Conservation (phyloP, 345 rosid genomes). For the Euphorbia pulcherrima region DNA sequence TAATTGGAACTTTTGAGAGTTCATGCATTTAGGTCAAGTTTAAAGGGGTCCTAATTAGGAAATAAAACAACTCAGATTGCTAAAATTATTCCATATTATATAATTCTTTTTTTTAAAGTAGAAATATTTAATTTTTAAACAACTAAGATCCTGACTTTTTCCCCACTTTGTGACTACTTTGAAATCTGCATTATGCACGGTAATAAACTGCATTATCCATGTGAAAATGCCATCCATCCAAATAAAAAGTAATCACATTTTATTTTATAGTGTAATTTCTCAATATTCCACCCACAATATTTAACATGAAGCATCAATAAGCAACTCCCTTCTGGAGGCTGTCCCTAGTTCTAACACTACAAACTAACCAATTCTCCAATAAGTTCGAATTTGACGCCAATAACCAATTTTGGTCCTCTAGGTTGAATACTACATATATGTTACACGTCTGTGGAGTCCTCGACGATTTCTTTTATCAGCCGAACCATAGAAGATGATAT, state of each 20-base stretch:
- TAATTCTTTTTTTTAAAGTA: too few species aligned
- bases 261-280: constrained; percentile 16
- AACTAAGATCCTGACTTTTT: too few species aligned
- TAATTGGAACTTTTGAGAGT: too few species aligned
- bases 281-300: constrained; percentile 16
- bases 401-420: constrained; percentile 2
- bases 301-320: constrained; percentile 11
- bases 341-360: constrained; percentile 20
- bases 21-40: too few species aligned
- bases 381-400: not conserved
- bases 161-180: too few species aligned
- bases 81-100: too few species aligned
- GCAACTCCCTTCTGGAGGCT: constrained; percentile 14
- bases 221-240: not conserved
- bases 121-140: too few species aligned
- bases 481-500: not conserved
- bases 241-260: constrained; percentile 2
- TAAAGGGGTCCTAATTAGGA: too few species aligned
- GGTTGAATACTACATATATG: constrained; percentile 23
- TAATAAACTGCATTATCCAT: too few species aligned
- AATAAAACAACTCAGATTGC: too few species aligned
- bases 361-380: constrained; percentile 11
- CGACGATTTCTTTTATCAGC: constrained; percentile 5
- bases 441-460: constrained; percentile 13
- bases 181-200: not conserved